Evolutionary conservation across 331 rosid species (phyloP), one percentile per base, ranked within the genome.

Genomic region (Phaseolus coccineus): DNA sequence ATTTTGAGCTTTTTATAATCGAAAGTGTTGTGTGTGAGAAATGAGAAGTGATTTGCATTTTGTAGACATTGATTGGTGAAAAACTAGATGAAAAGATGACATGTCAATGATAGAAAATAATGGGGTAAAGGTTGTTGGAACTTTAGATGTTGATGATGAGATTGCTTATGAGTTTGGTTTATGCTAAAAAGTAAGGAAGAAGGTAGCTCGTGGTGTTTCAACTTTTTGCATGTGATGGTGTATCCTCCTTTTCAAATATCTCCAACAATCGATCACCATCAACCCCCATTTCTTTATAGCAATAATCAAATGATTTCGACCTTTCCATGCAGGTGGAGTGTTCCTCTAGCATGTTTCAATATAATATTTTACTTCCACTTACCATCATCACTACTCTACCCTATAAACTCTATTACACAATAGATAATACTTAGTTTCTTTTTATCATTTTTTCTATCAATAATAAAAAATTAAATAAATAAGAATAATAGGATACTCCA

Each of bases 221-320:
- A 61, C 90, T 89, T 90, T 89, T 88, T 81, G 87, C 98, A 92
- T 87, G 98, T 88, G 97, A 55, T 71, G 64, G 19, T 84, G 87
- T 79, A 59, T 73, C 80, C 81, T 68, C 55, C 73, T 72, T 80
- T 80, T 40, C 65, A 37, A 56, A 61, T 28, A 46, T 58, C 63
- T 9, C 37, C 78, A 81, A 83, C 70, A 84, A 76, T 79, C 77
- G 2, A 81, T 84, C 85, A 37, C 63, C 79, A 80, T 82, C 82
- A 8, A n/a, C 50, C 50, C 11, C 52, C 33, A 27, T 68, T 44
- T 68, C 44, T 62, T 82, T 63, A 40, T n/a, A 25, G 25, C 68
- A 84, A 71, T 50, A 39, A 82, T 76, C 33, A 69, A 35, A 82
- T 76, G 68, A 76, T 61, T 64, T 76, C 48, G 73, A 76, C 77